Base-by-base conservation (phyloP, 257 asterid species). In the Linderniella brevidens region DNA sequence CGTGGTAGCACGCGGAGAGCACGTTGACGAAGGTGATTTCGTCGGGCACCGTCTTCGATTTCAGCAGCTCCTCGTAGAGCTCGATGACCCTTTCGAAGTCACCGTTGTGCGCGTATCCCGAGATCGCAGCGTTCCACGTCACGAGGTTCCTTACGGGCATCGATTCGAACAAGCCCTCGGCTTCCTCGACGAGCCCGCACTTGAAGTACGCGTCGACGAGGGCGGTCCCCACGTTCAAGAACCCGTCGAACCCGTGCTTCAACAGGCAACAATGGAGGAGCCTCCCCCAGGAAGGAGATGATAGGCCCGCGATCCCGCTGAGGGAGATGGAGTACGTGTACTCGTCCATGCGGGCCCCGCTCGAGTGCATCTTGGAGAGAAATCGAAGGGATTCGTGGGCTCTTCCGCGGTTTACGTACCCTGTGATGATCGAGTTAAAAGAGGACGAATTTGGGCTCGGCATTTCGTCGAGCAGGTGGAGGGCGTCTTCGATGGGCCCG, bases 391-490 rank as follows among this genome's bases (percentile, higher is more conserved):
- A 88, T 48, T 80, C 82, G 15, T 55, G 25, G 38, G 64, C 59
- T 62, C 80, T 61, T 5, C 73, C 63, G 38, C 76, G 58, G 70
- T 80, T 80, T 8, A 71, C 78, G 54, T 63, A 83, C 39, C 95
- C 86, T 8, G 97, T 66, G 42, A 88, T 63, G 35, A 83, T 69
- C 0, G 95, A 77, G 54, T 83, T 87, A 95, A 93, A 88, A 4
- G 95, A 76, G 12, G 95, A 88, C 11, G 97, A 74, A 64, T 74
- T 78, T 10, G 95, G 76, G 68, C 14, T 62, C 3, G 77, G 73
- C 74, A 76, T 74, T 41, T 50, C 61, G 2, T 53, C 62, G 11
- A 88, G 44, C 41, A 76, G 13, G 6, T 49, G 52, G 64, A 74
- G 41, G 37, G 92, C 95, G 19, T 76, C 92, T 48, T 80, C 80